Evolutionary conservation across 345 rosid species (phyloP).

Genomic region (Dovyalis caffra): DNA sequence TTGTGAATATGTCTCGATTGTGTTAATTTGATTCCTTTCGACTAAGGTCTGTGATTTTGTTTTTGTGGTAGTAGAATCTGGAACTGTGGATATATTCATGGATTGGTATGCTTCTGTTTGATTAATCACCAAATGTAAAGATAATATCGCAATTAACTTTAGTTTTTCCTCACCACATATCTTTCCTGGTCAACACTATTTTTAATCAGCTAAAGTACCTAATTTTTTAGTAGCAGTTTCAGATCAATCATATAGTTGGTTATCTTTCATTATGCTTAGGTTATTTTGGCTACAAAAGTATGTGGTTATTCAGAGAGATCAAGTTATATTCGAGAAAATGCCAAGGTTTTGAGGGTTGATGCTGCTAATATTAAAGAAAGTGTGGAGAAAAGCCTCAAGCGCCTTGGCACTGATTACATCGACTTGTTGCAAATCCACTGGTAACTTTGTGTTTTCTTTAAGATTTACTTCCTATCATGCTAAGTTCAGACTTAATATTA

Average conservation of each 20-base stretch:
- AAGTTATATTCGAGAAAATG: constrained; percentile 57
- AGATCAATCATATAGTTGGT: not conserved
- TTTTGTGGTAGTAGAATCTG: too few species aligned
- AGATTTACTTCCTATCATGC: not conserved
- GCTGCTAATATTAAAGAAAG: constrained; percentile 88
- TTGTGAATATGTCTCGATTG: too few species aligned
- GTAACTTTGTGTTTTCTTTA: constrained; percentile 33
- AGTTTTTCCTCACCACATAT: not conserved
- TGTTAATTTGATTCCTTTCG: too few species aligned
- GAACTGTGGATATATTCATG: too few species aligned
- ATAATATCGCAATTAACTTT: not conserved
- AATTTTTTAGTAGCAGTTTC: constrained; percentile 4
- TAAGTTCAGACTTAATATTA: not conserved
- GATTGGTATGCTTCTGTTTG: too few species aligned
- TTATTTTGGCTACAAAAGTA: constrained; percentile 91
- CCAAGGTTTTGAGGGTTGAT: constrained; percentile 66
- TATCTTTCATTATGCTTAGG: constrained; percentile 37
- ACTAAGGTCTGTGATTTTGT: too few species aligned
- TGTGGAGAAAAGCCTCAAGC: constrained; percentile 91
- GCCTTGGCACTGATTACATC: constrained; percentile 86
- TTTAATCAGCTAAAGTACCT: constrained; percentile 6
- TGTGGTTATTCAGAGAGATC: constrained; percentile 73
- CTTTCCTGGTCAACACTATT: not conserved
- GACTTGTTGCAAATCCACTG: constrained; percentile 95
- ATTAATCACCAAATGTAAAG: not conserved